Conservation (phyloP, 345 rosid species). For the Durio zibethinus region DNA sequence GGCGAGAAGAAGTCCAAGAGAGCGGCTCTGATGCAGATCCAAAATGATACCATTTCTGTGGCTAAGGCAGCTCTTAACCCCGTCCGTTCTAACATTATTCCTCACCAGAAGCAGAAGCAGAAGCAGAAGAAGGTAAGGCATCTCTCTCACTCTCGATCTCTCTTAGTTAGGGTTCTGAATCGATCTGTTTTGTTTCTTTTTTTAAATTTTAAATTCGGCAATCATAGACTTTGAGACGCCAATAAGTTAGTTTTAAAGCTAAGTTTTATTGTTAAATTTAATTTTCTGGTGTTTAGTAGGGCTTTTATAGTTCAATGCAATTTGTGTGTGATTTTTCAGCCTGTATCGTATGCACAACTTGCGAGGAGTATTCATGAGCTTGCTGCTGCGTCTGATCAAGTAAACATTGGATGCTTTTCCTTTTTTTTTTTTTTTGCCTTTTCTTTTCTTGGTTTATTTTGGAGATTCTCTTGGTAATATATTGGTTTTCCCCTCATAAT, state of each 20-base stretch:
- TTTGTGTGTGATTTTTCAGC: conserved; percentile 46
- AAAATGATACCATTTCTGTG: conserved; percentile 80
- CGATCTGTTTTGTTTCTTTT: neutral
- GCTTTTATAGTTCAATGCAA: neutral
- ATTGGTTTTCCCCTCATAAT: neutral
- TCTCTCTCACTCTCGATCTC: neutral
- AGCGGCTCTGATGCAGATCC: conserved; percentile 85
- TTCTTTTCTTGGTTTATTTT: conserved; percentile 1
- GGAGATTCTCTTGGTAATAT: neutral
- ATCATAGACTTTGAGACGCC: neutral
- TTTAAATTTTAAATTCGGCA: neutral
- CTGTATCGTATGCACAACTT: conserved; percentile 94
- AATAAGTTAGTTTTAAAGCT: neutral
- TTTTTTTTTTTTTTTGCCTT: neutral
- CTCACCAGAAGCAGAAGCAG: conserved; percentile 70
- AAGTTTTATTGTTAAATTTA: neutral
- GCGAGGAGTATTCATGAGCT: conserved; percentile 98
- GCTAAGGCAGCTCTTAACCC: conserved; percentile 84
- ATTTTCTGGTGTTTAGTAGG: neutral
- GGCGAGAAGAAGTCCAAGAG: conserved; percentile 88
- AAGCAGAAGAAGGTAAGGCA: conserved; percentile 53
- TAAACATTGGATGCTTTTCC: conserved; percentile 21
- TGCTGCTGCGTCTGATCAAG: conserved; percentile 97
- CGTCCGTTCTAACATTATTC: conserved; percentile 67
- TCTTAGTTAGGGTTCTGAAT: neutral